A percentile compares a stretch with the other conserved stretches of the same genome.
These are phyloP conservation scores for Pyricularia grisea DNA, from an alignment of 2,329 filamentous ascomycete species.

Conservation along the genomic window DNA sequence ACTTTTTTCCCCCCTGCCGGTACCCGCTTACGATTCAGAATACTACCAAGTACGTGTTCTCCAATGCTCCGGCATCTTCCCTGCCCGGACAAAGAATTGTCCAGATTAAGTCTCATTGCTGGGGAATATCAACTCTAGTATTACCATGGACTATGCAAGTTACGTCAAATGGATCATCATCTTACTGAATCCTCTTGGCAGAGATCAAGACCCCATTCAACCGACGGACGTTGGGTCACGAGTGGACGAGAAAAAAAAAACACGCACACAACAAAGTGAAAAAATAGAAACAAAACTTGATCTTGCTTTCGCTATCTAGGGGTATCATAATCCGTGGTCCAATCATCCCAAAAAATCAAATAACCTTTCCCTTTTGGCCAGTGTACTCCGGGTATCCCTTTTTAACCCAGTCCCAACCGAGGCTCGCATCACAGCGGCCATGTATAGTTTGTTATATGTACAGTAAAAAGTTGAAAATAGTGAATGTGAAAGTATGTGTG, in stretches of 20 bases:
- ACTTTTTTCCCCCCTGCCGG: too few species aligned
- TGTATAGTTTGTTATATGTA: background rate
- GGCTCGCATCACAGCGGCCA: background rate
- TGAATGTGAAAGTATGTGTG: background rate
- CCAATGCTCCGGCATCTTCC: background rate
- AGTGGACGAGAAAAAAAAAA: background rate
- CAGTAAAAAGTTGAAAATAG: background rate
- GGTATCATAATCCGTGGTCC: background rate
- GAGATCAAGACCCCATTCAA: background rate
- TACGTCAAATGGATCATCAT: background rate
- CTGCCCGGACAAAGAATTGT: background rate
- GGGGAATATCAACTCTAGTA: background rate
- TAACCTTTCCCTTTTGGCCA: background rate
- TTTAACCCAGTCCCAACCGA: background rate
- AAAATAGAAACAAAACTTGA: background rate
- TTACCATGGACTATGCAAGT: too few species aligned
- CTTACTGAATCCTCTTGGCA: background rate
- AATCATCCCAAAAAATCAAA: background rate
- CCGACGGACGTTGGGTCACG: background rate
- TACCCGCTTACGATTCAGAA: background rate
- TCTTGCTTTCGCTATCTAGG: background rate
- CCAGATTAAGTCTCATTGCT: background rate
- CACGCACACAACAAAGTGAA: too few species aligned
- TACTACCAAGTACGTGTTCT: background rate
- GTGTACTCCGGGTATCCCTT: background rate